These are phyloP conservation scores for Didymella segeticola DNA, from an alignment of 2,329 filamentous ascomycete species.

Conservation along the genomic window DNA sequence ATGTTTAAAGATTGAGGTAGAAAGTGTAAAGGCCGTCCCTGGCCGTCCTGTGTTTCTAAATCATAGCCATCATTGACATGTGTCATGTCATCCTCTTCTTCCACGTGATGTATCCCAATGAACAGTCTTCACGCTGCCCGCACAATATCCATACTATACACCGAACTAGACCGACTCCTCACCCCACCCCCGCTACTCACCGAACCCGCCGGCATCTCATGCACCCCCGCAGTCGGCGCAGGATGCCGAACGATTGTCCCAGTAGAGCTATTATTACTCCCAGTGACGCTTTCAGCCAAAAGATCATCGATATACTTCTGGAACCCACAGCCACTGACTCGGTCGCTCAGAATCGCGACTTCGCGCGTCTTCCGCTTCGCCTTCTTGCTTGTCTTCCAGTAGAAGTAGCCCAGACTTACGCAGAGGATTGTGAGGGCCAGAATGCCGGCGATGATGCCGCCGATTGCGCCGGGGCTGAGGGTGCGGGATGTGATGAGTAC, in stretches of 20 bases:
- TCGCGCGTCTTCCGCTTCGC: constrained; percentile 8
- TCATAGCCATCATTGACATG: neutral
- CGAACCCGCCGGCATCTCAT: neutral
- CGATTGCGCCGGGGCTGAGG: neutral
- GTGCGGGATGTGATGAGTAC: neutral
- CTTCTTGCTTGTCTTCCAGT: constrained; percentile 14
- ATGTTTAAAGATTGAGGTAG: too few species aligned
- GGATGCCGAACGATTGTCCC: neutral
- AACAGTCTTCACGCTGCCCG: neutral
- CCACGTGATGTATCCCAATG: neutral
- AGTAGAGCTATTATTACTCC: neutral
- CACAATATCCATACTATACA: neutral
- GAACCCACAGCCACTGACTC: constrained; percentile 10
- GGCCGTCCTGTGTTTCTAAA: neutral
- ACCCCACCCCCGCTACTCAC: neutral
- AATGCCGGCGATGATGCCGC: neutral
- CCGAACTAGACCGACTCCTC: neutral
- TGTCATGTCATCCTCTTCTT: neutral
- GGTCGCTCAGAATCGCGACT: constrained; percentile 15
- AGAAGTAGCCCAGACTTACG: constrained; percentile 2
- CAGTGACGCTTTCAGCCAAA: neutral
- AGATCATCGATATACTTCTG: constrained; percentile 16
- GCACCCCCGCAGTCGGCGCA: neutral
- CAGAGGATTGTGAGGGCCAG: neutral
- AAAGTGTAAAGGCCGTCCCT: neutral